Conservation (phyloP, 2,329 filamentous ascomycete genomes). For the Aspergillus oerlinghausenensis region DNA sequence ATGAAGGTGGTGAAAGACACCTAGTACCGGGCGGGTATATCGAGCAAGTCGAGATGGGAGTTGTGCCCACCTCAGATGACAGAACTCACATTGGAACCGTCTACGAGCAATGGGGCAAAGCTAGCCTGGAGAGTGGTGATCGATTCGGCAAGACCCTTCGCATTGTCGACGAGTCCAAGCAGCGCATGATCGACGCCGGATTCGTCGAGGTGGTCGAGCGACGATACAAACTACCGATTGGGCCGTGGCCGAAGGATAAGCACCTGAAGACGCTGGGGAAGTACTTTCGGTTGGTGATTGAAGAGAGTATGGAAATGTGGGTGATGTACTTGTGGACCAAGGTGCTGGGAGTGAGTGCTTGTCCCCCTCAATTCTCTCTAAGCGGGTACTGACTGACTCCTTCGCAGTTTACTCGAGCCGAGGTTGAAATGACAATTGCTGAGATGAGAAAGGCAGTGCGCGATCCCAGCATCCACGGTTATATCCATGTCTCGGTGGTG, state of each 20-base stretch:
- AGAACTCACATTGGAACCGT: slow-evolving; percentile 29
- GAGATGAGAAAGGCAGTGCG: background rate
- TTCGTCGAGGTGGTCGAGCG: slow-evolving; percentile 23
- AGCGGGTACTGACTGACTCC: background rate
- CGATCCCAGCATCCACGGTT: background rate
- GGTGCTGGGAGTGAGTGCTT: slow-evolving; percentile 19
- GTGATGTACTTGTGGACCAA: slow-evolving; percentile 22
- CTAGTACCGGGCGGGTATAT: slow-evolving; percentile 35
- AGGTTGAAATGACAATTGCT: background rate
- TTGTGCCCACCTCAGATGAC: slow-evolving; percentile 38
- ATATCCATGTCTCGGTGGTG: background rate
- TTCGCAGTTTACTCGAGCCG: background rate
- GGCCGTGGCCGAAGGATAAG: slow-evolving; percentile 16
- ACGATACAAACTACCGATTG: slow-evolving; percentile 22
- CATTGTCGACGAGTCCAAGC: slow-evolving; percentile 20
- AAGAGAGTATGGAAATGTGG: slow-evolving; percentile 28
- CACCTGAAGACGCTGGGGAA: slow-evolving; percentile 17
- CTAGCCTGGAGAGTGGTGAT: slow-evolving; percentile 15
- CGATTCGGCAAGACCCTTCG: slow-evolving; percentile 28
- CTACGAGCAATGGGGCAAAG: slow-evolving; percentile 16
- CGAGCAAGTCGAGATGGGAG: slow-evolving; percentile 39
- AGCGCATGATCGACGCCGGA: slow-evolving; percentile 21
- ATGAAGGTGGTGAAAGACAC: slow-evolving; percentile 17
- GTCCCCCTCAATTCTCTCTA: background rate
- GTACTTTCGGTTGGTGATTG: slow-evolving; percentile 21